These are phyloP conservation scores for Primulina huaijiensis DNA, from an alignment of 257 asterid species.

Conservation along the genomic window DNA sequence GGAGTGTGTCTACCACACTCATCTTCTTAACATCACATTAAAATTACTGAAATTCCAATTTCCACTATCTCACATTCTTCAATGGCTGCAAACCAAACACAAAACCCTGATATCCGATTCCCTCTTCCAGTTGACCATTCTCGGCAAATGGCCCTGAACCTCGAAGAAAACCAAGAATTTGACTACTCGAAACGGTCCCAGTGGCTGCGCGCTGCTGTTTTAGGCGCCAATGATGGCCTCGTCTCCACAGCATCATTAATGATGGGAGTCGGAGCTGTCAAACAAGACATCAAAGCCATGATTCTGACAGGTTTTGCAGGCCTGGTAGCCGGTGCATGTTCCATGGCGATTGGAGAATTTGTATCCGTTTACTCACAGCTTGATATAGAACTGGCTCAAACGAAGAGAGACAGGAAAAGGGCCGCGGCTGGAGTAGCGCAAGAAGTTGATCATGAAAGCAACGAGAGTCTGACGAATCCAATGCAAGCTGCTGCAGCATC, in stretches of 20 bases:
- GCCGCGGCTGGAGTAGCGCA: conserved; percentile 15
- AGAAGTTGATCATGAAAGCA: conserved; percentile 4
- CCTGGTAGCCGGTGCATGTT: conserved; percentile 77
- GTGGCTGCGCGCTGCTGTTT: conserved; percentile 88
- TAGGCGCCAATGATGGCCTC: conserved; percentile 83
- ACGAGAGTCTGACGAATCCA: conserved; percentile 59
- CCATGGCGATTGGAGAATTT: conserved; percentile 87
- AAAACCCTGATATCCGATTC: conserved; percentile 18
- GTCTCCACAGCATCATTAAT: conserved; percentile 73
- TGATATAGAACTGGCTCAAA: conserved; percentile 68
- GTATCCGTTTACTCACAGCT: conserved; percentile 80
- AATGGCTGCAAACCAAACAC: conserved; percentile 44
- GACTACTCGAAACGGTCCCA: conserved; percentile 74
- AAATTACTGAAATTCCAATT: neutral
- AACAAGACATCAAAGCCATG: conserved; percentile 72
- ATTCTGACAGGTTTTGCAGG: conserved; percentile 77
- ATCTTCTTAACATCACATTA: conserved; percentile 4
- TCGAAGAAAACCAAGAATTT: conserved; percentile 37
- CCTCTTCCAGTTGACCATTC: conserved; percentile 25
- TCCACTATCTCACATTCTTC: neutral
- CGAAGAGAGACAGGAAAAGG: conserved; percentile 38
- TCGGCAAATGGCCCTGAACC: conserved; percentile 19
- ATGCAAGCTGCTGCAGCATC: conserved; percentile 80
- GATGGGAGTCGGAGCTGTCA: conserved; percentile 90
- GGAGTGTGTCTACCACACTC: conserved; percentile 57